Conservation (phyloP, 306 rosid species). For the Medicago lupulina region DNA sequence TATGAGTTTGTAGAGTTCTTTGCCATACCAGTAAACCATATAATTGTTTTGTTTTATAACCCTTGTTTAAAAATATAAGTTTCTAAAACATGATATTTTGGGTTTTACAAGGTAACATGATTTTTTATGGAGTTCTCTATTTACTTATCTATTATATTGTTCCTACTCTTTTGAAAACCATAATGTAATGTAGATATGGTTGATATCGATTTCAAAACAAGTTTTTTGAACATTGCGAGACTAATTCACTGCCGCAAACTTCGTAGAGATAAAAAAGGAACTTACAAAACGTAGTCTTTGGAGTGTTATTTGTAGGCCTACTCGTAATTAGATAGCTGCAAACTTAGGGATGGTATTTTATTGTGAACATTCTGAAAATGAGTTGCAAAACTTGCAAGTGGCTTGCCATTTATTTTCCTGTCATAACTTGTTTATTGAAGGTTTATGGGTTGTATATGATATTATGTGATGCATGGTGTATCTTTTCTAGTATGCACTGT, state of each 20-base stretch:
- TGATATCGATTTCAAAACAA: constrained; percentile 28
- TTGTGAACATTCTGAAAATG: constrained; percentile 22
- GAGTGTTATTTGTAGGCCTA: constrained; percentile 24
- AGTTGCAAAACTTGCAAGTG: constrained; percentile 16
- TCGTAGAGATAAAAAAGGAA: constrained; percentile 12
- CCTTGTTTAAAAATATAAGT: not conserved
- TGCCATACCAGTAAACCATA: not conserved
- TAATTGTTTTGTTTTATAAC: not conserved
- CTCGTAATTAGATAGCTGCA: constrained; percentile 10
- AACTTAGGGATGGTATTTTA: not conserved
- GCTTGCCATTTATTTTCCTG: constrained; percentile 1
- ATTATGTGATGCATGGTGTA: not conserved
- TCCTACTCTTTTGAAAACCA: not conserved
- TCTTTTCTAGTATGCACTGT: constrained; percentile 6
- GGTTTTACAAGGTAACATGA: not conserved
- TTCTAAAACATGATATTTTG: not conserved
- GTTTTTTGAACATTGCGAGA: constrained; percentile 2
- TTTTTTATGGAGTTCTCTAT: not conserved
- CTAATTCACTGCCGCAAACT: not conserved
- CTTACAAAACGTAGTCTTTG: constrained; percentile 21
- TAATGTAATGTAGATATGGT: not conserved
- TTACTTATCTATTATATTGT: not conserved
- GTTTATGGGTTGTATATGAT: constrained; percentile 18
- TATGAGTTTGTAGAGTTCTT: not conserved
- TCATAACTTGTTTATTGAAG: constrained; percentile 25